These are phyloP conservation scores for Mortierella sp. DNA, from an alignment of 371 early-diverging fungal species.

Conservation along the genomic window DNA sequence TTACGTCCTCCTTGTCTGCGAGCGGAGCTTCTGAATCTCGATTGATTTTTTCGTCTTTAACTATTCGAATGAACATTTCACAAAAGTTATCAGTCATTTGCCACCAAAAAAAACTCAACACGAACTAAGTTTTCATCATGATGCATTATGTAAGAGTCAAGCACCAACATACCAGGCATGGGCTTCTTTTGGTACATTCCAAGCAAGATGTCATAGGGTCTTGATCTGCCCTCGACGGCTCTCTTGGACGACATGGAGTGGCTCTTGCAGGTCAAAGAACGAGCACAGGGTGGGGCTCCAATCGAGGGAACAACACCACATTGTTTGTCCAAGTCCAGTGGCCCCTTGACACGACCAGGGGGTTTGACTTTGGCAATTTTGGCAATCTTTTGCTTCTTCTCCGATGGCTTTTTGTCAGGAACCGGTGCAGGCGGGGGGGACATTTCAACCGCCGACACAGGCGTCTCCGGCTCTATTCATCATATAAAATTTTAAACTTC, in stretches of 20 bases:
- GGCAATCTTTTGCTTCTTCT: conserved; percentile 66
- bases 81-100: not conserved
- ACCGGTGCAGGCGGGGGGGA: conserved; percentile 40
- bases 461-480: conserved; percentile 36
- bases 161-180: conserved; percentile 59
- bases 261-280: conserved; percentile 89
- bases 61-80: conserved; percentile 11
- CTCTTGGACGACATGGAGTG: conserved; percentile 90
- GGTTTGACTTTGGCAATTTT: conserved; percentile 70
- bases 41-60: conserved; percentile 49
- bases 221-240: conserved; percentile 81
- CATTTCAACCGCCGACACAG: conserved; percentile 39
- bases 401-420: conserved; percentile 64
- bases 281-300: conserved; percentile 74
- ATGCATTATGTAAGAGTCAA: not conserved
- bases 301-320: conserved; percentile 81
- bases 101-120: not conserved
- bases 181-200: conserved; percentile 79
- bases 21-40: conserved; percentile 42
- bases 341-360: conserved; percentile 59
- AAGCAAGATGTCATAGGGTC: conserved; percentile 81
- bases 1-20: conserved; percentile 60
- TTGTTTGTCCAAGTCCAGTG: conserved; percentile 85
- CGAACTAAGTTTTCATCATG: not conserved
- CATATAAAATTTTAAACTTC: not conserved